phyloP scores from a whole-genome alignment of 225 moss, liverwort and hornwort genomes.

The Pseudoscleropodium purum region DNA sequence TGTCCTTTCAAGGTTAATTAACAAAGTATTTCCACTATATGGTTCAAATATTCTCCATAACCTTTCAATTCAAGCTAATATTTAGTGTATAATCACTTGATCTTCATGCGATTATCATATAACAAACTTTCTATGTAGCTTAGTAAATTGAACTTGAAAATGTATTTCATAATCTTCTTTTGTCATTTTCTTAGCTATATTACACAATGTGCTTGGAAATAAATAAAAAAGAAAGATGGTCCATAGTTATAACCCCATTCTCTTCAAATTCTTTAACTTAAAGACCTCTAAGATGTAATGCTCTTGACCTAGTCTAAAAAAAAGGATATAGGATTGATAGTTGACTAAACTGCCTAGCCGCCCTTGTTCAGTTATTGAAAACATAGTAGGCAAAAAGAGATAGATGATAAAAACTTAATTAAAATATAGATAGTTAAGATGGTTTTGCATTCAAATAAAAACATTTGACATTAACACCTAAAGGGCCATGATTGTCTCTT shows the following conservation, averaged over 20 bases:
- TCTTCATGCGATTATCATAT: background rate
- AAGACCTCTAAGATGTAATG: background rate
- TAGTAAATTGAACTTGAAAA: background rate
- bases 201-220: background rate
- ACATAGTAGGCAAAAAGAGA: too few relatives aligned
- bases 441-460: too few relatives aligned
- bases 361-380: background rate
- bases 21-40: background rate
- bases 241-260: background rate
- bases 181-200: background rate
- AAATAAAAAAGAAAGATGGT: background rate
- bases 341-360: rapidly evolving
- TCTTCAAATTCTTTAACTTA: background rate
- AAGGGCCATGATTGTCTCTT: too few relatives aligned
- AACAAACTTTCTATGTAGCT: background rate
- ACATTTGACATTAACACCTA: too few relatives aligned
- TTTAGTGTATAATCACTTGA: background rate
- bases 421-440: too few relatives aligned
- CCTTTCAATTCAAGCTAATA: background rate
- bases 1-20: background rate
- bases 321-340: background rate
- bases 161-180: background rate
- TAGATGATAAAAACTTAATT: too few relatives aligned
- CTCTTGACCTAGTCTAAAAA: background rate
- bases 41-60: rapidly evolving